These are phyloP conservation scores for Lactifluus volemus DNA, from an alignment of 768 basidiomycete species.

Conservation along the genomic window DNA sequence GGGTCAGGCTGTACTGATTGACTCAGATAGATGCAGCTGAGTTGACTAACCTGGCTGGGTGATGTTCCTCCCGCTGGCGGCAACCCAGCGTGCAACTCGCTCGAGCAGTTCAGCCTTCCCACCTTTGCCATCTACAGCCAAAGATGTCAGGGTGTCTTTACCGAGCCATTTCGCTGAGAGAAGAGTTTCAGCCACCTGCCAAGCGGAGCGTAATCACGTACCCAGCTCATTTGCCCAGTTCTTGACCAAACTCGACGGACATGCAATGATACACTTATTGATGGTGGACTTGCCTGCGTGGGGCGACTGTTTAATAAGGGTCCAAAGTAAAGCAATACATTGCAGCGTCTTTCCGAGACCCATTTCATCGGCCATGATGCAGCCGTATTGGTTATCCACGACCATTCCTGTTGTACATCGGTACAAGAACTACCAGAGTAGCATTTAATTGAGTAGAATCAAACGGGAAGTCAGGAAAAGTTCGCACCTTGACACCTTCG, in stretches of 20 bases:
- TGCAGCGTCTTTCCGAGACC: constrained; percentile 95
- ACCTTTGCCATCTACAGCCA: constrained; percentile 91
- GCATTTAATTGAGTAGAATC: not conserved
- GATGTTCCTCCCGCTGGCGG: constrained; percentile 80
- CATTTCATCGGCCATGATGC: constrained; percentile 99
- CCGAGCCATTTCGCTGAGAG: constrained; percentile 92
- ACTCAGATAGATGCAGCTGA: no score
- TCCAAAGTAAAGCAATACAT: constrained; percentile 94
- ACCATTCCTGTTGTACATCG: constrained; percentile 91
- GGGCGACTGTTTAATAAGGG: constrained; percentile 90
- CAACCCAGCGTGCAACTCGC: constrained; percentile 82
- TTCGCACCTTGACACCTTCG: constrained; percentile 86
- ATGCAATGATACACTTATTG: constrained; percentile 96
- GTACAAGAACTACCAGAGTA: constrained; percentile 71
- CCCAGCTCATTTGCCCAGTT: constrained; percentile 99
- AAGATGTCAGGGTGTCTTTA: constrained; percentile 64
- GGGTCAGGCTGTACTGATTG: not conserved
- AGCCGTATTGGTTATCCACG: constrained; percentile 83
- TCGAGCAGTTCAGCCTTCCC: constrained; percentile 72
- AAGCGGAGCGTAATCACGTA: constrained; percentile 26
- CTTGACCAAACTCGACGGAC: constrained; percentile 92
- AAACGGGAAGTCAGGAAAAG: not conserved
- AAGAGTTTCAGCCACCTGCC: not conserved
- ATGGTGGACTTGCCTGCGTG: constrained; percentile 78
- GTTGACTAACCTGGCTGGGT: constrained; percentile 70